Evolutionary conservation across 306 rosid genomes (phyloP), one percentile per base, ranked within the genome.

Genomic region (Ormosia semicastrata): DNA sequence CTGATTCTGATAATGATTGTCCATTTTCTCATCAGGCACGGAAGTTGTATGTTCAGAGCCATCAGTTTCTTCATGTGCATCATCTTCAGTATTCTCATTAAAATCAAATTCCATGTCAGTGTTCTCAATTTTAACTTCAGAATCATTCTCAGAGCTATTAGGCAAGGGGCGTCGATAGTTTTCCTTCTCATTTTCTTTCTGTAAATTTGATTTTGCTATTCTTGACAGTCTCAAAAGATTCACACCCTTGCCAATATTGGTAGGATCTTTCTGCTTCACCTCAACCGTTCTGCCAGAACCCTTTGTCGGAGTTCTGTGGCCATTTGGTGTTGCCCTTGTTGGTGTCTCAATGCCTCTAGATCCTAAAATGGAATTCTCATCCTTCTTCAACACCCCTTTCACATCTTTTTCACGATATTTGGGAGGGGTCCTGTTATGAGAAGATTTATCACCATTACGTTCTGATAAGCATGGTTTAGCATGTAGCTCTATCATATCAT

Each of bases 81-180:
- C 98, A 59, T 92, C 99, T 87, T 93, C 99, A 8, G 76, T 77
- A 75, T 89, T 92, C 95, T 95, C 99, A 81, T 90, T 73, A 87
- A 95, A 95, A 79, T 95, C 98, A 73, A 95, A 98, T 77, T 95
- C 99, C 99, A 95, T 95, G 77, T 95, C 99, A 52, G 90, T 89
- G 85, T 95, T 93, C 94, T 95, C 97, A 83, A 92, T 89, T 89
- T 92, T 94, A 78, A 95, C 99, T 86, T 95, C 98, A 9, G 96
- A 86, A 86, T 87, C 97, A 85, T 92, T 93, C 85, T 89, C 88
- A 30, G 92, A 84, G 76, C 44, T 82, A 72, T 86, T 84, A 77
- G 93, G 85, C 87, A 95, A 30, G 65, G 90, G 97, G 75, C 99
- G 93, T 66, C 99, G 84, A 65, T 93, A 95, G 80, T 95, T 95